Evolutionary conservation across 139 green algal species (phyloP), one percentile per base, ranked within the genome.

Genomic region (Monoraphidium neglectum): DNA sequence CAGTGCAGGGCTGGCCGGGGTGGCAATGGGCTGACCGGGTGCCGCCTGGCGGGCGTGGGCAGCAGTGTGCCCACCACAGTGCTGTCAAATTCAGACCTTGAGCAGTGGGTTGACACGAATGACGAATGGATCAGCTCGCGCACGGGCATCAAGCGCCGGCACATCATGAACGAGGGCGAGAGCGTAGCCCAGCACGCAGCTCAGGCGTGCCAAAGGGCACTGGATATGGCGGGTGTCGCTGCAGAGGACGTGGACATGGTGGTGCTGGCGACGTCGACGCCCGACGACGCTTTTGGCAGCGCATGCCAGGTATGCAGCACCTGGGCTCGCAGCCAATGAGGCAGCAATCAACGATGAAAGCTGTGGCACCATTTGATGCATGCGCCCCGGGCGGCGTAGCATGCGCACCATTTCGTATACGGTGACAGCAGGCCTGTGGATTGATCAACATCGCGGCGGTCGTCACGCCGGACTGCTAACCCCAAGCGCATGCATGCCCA

Each of bases 51-150:
- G 6, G 97, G 97, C 30, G 85, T 90, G 10, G 97, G 97, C 4
- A 94, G 87, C 51, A 88, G 84, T 0, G 89, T 93, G n/a, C 97
- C 97, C 0, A 63, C 78, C 10, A 86, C 83, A 23, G 83, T 93
- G 26, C 76, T 99, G 0, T 95, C 87, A 13, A 99, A 99, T 79
- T 71, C 90, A 18, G 95, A 98, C 78, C 81, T 99, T 24, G 87
- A 88, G 57, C 76, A 90, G 82, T 82, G 97, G 2, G 91, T 99
- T 46, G 97, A 99, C 15, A 99, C 97, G 0, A 96, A 88, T 74
- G 97, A 99, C 71, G 97, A 99, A 62, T 99, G 97, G 97, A 99
- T 99, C 68, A 56, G 70, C 3, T 87, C 83, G 0, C 85, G 96
- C 8, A 99, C 96, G 0, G 96, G 96, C 63, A 99, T 97, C 76